These are phyloP conservation scores for Astrothelium macrocarpum DNA, from an alignment of 495 filamentous ascomycete genomes.

Conservation along the genomic window DNA sequence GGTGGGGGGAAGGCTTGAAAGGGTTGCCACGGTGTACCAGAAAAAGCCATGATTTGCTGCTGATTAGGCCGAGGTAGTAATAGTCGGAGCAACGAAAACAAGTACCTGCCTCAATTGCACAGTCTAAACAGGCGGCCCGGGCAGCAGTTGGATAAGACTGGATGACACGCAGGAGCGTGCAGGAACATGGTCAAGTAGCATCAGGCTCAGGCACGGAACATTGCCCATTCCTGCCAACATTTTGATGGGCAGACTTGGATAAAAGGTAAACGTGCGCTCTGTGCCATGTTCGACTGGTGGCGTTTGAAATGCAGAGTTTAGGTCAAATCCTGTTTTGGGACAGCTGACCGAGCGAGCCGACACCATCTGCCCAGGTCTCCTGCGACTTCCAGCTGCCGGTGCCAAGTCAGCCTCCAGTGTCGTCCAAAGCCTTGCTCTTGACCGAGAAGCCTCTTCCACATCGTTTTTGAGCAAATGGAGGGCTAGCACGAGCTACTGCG, in stretches of 20 bases:
- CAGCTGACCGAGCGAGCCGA: neutral
- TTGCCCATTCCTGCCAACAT: neutral
- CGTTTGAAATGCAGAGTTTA: neutral
- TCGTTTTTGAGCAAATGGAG: no score
- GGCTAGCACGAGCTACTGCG: no score
- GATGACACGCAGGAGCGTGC: neutral
- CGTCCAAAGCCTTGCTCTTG: no score
- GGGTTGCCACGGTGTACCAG: neutral
- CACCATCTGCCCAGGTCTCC: neutral
- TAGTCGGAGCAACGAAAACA: neutral
- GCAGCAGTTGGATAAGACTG: neutral
- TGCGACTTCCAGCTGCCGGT: no score
- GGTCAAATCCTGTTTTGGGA: neutral
- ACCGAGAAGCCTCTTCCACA: no score
- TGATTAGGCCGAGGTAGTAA: neutral
- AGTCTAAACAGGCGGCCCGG: neutral
- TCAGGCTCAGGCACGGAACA: neutral
- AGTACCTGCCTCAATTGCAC: neutral
- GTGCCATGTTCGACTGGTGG: neutral
- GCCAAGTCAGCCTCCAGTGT: no score
- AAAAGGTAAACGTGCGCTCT: neutral
- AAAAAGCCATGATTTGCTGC: neutral
- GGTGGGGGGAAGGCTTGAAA: neutral
- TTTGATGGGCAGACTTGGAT: neutral
- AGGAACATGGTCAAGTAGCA: neutral